Evolutionary conservation across 345 rosid genomes (phyloP).

Genomic region (Punica granatum): DNA sequence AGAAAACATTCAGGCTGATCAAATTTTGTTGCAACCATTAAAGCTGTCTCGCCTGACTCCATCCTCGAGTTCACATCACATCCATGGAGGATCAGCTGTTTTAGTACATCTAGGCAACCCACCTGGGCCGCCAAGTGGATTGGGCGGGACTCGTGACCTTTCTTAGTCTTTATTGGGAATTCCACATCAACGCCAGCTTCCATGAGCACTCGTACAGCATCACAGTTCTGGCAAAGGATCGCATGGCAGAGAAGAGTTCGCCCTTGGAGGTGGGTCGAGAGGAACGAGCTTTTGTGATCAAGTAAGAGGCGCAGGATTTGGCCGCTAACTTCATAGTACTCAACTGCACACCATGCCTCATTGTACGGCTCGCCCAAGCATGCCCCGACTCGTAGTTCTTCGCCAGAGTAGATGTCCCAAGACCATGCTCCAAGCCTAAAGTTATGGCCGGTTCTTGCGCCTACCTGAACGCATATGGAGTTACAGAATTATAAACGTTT

Average conservation of each 20-base stretch:
- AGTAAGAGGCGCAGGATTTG: slow-evolving; percentile 25
- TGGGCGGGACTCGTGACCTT: slow-evolving; percentile 23
- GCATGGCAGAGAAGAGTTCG: slow-evolving; percentile 32
- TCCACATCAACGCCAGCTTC: slow-evolving; percentile 21
- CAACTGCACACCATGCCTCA: slow-evolving; percentile 30
- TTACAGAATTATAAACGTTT: neutral
- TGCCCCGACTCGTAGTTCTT: slow-evolving; percentile 30
- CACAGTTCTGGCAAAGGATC: slow-evolving; percentile 32
- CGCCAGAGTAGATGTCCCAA: slow-evolving; percentile 29
- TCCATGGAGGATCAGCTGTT: slow-evolving; percentile 17
- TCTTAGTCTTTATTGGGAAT: slow-evolving; percentile 20
- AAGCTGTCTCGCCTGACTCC: slow-evolving; percentile 24
- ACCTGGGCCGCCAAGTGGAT: slow-evolving; percentile 28
- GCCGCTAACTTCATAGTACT: slow-evolving; percentile 30
- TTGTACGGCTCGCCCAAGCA: slow-evolving; percentile 32
- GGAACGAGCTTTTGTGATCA: slow-evolving; percentile 12
- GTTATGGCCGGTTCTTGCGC: slow-evolving; percentile 16
- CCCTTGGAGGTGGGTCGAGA: slow-evolving; percentile 21
- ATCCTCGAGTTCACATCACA: slow-evolving; percentile 23
- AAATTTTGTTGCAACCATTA: slow-evolving; percentile 25
- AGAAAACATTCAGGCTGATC: slow-evolving; percentile 27
- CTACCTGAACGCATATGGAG: slow-evolving; percentile 20
- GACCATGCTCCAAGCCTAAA: slow-evolving; percentile 35
- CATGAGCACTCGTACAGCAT: slow-evolving; percentile 19
- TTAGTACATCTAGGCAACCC: slow-evolving; percentile 19